Conservation (phyloP, 495 filamentous ascomycete genomes). For the Entonaema liquescens region DNA sequence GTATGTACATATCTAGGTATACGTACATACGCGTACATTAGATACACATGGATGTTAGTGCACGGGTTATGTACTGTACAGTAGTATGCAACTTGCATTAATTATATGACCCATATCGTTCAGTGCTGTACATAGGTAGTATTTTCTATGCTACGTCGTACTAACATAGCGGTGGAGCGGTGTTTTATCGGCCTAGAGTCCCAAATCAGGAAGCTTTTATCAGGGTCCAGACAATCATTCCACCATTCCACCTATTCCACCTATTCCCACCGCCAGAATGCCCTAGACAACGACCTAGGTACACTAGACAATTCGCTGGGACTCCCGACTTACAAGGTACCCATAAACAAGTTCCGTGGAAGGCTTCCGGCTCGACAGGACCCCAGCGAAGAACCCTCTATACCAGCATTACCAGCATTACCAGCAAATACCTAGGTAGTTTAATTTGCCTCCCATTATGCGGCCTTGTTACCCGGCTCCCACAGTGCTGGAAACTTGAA, state of each 20-base stretch:
- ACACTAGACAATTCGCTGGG: slow-evolving; percentile 19
- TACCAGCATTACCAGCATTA: too few species aligned
- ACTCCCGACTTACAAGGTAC: slow-evolving; percentile 41
- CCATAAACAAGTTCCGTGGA: slow-evolving; percentile 42
- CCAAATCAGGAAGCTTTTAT: slow-evolving; percentile 43
- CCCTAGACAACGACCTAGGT: slow-evolving; percentile 17
- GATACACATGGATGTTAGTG: neutral
- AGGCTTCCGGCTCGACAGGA: slow-evolving; percentile 46
- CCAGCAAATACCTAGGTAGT: slow-evolving; percentile 17
- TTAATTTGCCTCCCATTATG: slow-evolving; percentile 43
- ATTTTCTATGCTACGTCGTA: slow-evolving; percentile 5
- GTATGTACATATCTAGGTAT: neutral
- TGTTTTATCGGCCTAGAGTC: slow-evolving; percentile 36
- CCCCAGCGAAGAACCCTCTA: slow-evolving; percentile 14
- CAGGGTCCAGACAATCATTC: slow-evolving; percentile 37
- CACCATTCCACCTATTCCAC: neutral
- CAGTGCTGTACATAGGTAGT: slow-evolving; percentile 26
- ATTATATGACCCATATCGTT: slow-evolving; percentile 25
- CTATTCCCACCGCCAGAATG: slow-evolving; percentile 34
- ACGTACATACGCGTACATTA: neutral
- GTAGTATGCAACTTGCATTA: slow-evolving; percentile 23
- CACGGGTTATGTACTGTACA: slow-evolving; percentile 1
- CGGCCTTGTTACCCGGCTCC: slow-evolving; percentile 40
- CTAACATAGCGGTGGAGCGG: slow-evolving; percentile 36
- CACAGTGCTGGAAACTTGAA: slow-evolving; percentile 41